phyloP scores from a whole-genome alignment of 768 basidiomycete genomes.

The Tricholoma matsutake region DNA sequence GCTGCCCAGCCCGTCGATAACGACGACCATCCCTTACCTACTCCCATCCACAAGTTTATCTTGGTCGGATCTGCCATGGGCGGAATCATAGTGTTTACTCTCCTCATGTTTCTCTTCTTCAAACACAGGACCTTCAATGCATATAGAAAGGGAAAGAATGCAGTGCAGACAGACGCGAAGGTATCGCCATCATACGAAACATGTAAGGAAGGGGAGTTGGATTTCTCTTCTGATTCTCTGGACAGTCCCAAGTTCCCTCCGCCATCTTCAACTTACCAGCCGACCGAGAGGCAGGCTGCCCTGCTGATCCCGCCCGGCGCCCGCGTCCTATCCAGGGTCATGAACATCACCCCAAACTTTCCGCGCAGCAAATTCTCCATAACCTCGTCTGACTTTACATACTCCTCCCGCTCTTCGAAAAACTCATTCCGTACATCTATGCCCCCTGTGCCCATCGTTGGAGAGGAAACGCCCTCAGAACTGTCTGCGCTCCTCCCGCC shows the following conservation, averaged over 20 bases:
- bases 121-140: slow-evolving; percentile 5
- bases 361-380: slow-evolving; percentile 31
- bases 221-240: slow-evolving; percentile 3
- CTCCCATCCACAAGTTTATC: slow-evolving; percentile 10
- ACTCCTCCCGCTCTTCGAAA: slow-evolving; percentile 15
- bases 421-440: slow-evolving; percentile 1
- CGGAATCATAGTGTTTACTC: slow-evolving; percentile 12
- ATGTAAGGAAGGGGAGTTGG: slow-evolving; percentile 9
- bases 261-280: slow-evolving; percentile 1
- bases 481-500: slow-evolving; percentile 10
- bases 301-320: neutral
- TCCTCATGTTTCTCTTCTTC: slow-evolving; percentile 12
- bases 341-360: slow-evolving; percentile 25
- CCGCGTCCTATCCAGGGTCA: slow-evolving; percentile 7
- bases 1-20: neutral
- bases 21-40: neutral
- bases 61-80: slow-evolving; percentile 15
- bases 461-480: neutral
- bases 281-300: neutral
- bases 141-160: slow-evolving; percentile 8
- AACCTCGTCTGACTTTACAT: slow-evolving; percentile 28
- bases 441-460: neutral
- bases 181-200: slow-evolving; percentile 4
- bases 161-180: slow-evolving; percentile 6
- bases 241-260: slow-evolving; percentile 7